A percentile compares a stretch with the other conserved stretches of the same genome.
Conservation (phyloP, 176 grass and related monocot genomes). For the Carex kokanica region DNA sequence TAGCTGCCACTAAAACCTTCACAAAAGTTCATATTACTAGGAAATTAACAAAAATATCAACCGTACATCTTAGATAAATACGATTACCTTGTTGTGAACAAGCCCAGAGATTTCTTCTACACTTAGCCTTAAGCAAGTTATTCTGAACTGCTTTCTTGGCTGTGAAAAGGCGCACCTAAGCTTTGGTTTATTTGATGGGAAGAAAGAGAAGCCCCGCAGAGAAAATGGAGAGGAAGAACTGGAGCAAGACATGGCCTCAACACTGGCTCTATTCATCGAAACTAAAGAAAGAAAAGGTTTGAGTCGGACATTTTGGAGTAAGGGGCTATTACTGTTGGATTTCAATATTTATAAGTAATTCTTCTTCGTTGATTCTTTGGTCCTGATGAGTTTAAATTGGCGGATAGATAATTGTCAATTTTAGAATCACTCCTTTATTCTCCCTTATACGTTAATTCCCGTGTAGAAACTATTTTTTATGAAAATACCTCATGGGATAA, state of each 20-base stretch:
- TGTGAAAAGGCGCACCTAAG: not conserved
- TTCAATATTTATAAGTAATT: not conserved
- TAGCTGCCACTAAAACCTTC: conserved; percentile 76
- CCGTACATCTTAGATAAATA: not conserved
- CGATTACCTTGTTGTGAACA: conserved; percentile 60
- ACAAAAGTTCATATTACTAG: not conserved
- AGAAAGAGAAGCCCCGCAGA: conserved; percentile 13
- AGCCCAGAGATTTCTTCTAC: conserved; percentile 51
- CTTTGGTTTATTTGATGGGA: conserved; percentile 10
- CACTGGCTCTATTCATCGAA: not conserved
- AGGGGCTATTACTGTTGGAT: too few relatives aligned
- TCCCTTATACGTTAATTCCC: too few relatives aligned
- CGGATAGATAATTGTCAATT: not conserved
- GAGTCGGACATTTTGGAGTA: not conserved
- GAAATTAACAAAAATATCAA: not conserved
- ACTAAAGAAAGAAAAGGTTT: not conserved
- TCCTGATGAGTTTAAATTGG: not conserved
- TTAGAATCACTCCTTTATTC: not conserved
- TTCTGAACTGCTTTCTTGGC: conserved; percentile 5
- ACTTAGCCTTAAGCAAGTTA: conserved; percentile 30
- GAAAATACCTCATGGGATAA: too few relatives aligned
- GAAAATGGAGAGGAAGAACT: conserved; percentile 18
- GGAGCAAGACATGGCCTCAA: conserved; percentile 21
- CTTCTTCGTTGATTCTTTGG: not conserved
- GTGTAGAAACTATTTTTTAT: too few relatives aligned